A percentile compares a stretch with the other conserved stretches of the same genome.
These are phyloP conservation scores for Raphidocelis subcapitata DNA, from an alignment of 139 green algal genomes.

Conservation along the genomic window DNA sequence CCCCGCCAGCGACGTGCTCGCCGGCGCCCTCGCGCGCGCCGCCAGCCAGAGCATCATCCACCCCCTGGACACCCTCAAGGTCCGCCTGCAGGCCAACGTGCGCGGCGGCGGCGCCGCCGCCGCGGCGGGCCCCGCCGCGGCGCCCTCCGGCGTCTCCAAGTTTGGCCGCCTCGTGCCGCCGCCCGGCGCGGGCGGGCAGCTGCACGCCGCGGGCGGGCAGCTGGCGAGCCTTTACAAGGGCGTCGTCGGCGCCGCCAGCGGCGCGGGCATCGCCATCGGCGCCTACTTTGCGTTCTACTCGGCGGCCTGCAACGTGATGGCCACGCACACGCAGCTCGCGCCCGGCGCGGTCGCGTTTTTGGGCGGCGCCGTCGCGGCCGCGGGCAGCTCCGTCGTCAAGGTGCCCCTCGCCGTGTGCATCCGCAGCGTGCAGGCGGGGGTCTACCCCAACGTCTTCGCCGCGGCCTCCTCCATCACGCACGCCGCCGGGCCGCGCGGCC, in stretches of 20 bases:
- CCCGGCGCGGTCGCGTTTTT: constrained; percentile 70
- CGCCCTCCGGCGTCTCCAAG: constrained; percentile 54
- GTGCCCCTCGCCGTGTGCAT: constrained; percentile 86
- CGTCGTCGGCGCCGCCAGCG: constrained; percentile 83
- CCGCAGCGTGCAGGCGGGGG: constrained; percentile 76
- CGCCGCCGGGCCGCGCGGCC: constrained; percentile 59
- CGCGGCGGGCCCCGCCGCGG: not conserved
- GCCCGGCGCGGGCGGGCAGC: constrained; percentile 10
- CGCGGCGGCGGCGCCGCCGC: not conserved
- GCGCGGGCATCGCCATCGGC: constrained; percentile 92
- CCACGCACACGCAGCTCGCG: constrained; percentile 39
- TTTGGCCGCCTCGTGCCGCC: constrained; percentile 65
- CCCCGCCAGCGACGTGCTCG: constrained; percentile 77
- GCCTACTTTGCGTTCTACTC: constrained; percentile 94
- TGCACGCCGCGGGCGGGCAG: constrained; percentile 18
- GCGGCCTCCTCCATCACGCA: constrained; percentile 57
- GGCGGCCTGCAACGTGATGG: constrained; percentile 68
- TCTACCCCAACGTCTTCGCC: constrained; percentile 75
- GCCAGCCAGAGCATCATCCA: constrained; percentile 89
- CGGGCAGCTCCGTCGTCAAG: constrained; percentile 81
- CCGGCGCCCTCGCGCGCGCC: constrained; percentile 80
- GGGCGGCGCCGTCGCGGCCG: constrained; percentile 69
- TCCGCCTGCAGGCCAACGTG: constrained; percentile 63
- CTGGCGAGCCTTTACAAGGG: constrained; percentile 78
- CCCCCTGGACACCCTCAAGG: constrained; percentile 92